phyloP scores from a whole-genome alignment of 768 basidiomycete species.

The Trametopsis cervina region DNA sequence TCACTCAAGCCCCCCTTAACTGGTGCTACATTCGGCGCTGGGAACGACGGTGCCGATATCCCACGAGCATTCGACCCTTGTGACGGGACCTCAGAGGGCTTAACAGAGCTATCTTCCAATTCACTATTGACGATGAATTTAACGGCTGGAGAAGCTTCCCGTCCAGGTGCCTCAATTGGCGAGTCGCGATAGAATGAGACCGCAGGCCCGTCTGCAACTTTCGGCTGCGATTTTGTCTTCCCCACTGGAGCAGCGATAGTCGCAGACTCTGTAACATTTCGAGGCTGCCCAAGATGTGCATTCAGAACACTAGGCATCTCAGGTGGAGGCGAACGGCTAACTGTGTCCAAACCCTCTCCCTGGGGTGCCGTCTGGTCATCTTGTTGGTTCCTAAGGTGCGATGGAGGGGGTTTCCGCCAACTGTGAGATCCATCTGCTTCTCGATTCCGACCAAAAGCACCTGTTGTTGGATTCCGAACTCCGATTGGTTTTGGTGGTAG shows the following conservation, averaged over 20 bases:
- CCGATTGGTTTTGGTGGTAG: constrained; percentile 26
- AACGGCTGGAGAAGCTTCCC: constrained; percentile 44
- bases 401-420: constrained; percentile 31
- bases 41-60: neutral
- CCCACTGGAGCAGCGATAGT: constrained; percentile 29
- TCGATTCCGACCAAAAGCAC: constrained; percentile 26
- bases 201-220: constrained; percentile 63
- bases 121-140: constrained; percentile 80
- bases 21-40: neutral
- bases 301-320: constrained; percentile 30
- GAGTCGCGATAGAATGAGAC: constrained; percentile 71
- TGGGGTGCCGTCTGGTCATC: neutral
- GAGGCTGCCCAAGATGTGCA: neutral
- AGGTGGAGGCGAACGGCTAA: constrained; percentile 64
- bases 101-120: constrained; percentile 35
- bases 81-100: neutral
- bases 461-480: constrained; percentile 2
- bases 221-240: constrained; percentile 52
- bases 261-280: constrained; percentile 19
- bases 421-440: constrained; percentile 28
- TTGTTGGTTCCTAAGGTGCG: constrained; percentile 13
- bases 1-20: neutral
- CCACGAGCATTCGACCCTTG: neutral
- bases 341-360: constrained; percentile 36
- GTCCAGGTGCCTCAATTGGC: constrained; percentile 41